Evolutionary conservation across 495 filamentous ascomycete species (phyloP).

Genomic region (Penicillium manginii): DNA sequence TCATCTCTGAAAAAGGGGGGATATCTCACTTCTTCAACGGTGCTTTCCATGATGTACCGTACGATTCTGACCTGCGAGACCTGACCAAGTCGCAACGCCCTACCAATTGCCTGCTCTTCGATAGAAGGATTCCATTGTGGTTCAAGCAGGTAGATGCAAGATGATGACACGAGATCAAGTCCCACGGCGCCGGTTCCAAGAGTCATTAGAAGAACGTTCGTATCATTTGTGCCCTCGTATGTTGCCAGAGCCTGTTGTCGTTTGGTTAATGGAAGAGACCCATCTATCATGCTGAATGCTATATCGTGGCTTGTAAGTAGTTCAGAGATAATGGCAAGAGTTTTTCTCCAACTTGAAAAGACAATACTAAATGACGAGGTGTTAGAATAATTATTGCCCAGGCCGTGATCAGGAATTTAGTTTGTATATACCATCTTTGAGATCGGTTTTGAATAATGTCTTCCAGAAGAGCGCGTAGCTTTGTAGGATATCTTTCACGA

Average conservation of each 20-base stretch:
- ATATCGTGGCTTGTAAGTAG: not conserved
- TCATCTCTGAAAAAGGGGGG: too few relatives aligned
- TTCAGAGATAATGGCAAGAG: not conserved
- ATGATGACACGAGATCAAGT: constrained; percentile 4
- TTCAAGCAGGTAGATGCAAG: constrained; percentile 11
- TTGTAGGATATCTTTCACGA: not conserved
- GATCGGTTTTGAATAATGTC: constrained; percentile 2
- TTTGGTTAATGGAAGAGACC: not conserved
- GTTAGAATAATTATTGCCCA: not conserved
- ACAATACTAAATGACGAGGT: not conserved
- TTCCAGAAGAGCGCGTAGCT: not conserved
- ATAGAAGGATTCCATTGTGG: constrained; percentile 15
- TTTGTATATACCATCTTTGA: constrained; percentile 4
- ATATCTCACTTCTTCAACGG: constrained; percentile 6
- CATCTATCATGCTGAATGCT: not conserved
- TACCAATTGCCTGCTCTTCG: constrained; percentile 11
- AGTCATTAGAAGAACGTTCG: constrained; percentile 7
- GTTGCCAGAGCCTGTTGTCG: not conserved
- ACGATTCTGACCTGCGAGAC: constrained; percentile 1
- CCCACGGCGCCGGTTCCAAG: constrained; percentile 9
- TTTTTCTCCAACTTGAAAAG: constrained; percentile 10
- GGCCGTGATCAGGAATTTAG: not conserved
- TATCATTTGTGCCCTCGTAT: constrained; percentile 4
- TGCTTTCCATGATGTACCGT: constrained; percentile 8
- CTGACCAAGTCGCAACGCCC: constrained; percentile 12